A percentile compares a stretch with the other conserved stretches of the same genome.
These are phyloP conservation scores for Phytophthora crassamura DNA, from an alignment of 352 stramenopile species.

Conservation along the genomic window DNA sequence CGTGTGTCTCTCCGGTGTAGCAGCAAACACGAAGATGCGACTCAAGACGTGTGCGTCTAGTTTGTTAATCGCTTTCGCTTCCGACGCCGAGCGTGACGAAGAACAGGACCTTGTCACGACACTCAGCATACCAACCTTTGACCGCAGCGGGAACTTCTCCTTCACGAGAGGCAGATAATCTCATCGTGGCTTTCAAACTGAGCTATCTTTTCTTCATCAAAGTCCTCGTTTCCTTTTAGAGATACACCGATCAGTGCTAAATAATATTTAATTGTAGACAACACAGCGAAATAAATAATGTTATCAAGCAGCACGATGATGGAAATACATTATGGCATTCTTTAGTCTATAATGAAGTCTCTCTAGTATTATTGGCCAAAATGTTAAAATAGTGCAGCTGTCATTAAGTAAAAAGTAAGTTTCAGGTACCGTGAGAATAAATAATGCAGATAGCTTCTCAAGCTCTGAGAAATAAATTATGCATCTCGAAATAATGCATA, in stretches of 20 bases:
- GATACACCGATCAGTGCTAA: neutral
- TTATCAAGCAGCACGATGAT: too few species aligned
- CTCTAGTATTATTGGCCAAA: too few species aligned
- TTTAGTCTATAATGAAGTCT: too few species aligned
- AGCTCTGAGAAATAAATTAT: too few species aligned
- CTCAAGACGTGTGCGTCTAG: conserved; percentile 2
- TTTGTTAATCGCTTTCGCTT: neutral
- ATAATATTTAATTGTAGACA: too few species aligned
- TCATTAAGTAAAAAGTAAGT: too few species aligned
- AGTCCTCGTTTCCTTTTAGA: neutral
- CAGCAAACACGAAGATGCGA: neutral
- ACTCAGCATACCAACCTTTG: conserved; percentile 4
- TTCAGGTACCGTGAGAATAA: too few species aligned
- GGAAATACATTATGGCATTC: too few species aligned
- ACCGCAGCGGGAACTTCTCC: conserved; percentile 3
- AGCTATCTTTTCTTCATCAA: neutral
- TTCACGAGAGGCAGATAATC: conserved; percentile 5
- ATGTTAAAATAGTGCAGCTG: too few species aligned
- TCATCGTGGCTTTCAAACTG: neutral
- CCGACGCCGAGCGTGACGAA: neutral
- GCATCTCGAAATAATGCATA: too few species aligned
- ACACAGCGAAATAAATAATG: too few species aligned
- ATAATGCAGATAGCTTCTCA: too few species aligned
- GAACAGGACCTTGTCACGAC: neutral
- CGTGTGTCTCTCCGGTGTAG: neutral